These are phyloP conservation scores for Populus tremula DNA, from an alignment of 345 rosid genomes.

Conservation along the genomic window DNA sequence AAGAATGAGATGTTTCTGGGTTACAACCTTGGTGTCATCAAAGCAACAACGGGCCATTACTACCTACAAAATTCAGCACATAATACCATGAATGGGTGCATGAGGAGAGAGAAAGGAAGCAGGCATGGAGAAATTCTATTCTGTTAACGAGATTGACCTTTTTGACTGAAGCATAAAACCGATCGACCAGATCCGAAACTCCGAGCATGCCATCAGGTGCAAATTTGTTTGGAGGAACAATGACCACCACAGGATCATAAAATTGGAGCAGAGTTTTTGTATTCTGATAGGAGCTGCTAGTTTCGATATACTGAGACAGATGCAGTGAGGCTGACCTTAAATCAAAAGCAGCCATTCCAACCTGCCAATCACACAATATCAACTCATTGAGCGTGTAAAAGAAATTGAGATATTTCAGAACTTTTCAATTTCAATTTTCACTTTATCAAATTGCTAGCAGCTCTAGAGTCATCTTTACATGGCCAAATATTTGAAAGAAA, in stretches of 20 bases:
- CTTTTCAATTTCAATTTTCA: background rate
- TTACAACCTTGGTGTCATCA: slow-evolving; percentile 88
- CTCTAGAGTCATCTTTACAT: background rate
- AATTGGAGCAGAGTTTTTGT: slow-evolving; percentile 79
- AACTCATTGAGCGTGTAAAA: background rate
- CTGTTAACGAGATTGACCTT: slow-evolving; percentile 48
- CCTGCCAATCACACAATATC: slow-evolving; percentile 40
- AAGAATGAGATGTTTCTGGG: slow-evolving; percentile 9
- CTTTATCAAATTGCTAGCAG: background rate
- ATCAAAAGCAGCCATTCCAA: slow-evolving; percentile 94
- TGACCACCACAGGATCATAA: slow-evolving; percentile 75
- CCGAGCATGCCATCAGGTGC: slow-evolving; percentile 94
- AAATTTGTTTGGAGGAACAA: slow-evolving; percentile 76
- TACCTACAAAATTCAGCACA: slow-evolving; percentile 44
- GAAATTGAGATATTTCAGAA: background rate
- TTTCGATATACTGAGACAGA: slow-evolving; percentile 94
- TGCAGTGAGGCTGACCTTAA: slow-evolving; percentile 82
- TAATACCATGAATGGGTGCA: slow-evolving; percentile 3
- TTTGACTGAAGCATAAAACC: slow-evolving; percentile 58
- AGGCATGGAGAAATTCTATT: background rate
- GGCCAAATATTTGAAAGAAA: background rate
- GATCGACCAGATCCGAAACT: slow-evolving; percentile 74
- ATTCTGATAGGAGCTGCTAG: slow-evolving; percentile 91
- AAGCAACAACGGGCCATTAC: slow-evolving; percentile 87
- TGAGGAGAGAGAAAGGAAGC: background rate